Percentiles rank a stretch among this genome's conserved stretches.
Evolutionary conservation across 2,329 filamentous ascomycete genomes (phyloP).

Genomic region (Teratosphaeria gauchensis): DNA sequence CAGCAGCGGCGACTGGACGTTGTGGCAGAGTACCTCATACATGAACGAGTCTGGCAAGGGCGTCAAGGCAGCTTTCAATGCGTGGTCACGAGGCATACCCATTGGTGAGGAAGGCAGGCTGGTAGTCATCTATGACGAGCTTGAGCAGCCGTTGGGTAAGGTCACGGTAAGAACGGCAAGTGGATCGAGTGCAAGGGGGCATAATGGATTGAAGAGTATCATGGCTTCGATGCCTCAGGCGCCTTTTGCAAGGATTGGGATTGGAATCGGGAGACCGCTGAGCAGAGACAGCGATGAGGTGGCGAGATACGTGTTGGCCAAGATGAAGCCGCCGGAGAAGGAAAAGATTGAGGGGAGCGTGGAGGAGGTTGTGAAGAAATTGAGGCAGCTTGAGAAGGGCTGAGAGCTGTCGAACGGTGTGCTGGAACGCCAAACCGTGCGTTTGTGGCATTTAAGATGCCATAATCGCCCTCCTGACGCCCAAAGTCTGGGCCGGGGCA

Average conservation of each 20-base stretch:
- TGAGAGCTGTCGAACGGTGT: background rate
- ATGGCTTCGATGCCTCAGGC: constrained; percentile 64
- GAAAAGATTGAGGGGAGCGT: constrained; percentile 20
- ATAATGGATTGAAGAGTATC: constrained; percentile 45
- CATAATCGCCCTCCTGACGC: too few species aligned
- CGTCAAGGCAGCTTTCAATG: constrained; percentile 55
- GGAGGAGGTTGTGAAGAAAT: constrained; percentile 31
- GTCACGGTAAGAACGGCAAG: constrained; percentile 48
- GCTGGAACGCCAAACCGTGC: too few species aligned
- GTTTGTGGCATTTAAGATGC: too few species aligned
- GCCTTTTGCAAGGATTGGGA: constrained; percentile 60
- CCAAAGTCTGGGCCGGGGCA: too few species aligned
- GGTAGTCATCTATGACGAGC: constrained; percentile 79
- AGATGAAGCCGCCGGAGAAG: constrained; percentile 49
- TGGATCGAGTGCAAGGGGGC: constrained; percentile 41
- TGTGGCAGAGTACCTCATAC: constrained; percentile 63
- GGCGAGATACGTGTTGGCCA: constrained; percentile 64
- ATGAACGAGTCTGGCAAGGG: constrained; percentile 82
- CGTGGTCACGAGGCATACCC: constrained; percentile 32
- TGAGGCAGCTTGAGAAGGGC: constrained; percentile 20
- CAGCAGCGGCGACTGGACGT: constrained; percentile 39
- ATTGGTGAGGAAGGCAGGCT: constrained; percentile 39
- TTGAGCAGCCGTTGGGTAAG: constrained; percentile 62
- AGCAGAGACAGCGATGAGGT: constrained; percentile 60
- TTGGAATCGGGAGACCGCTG: constrained; percentile 79